These are phyloP conservation scores for Alternaria arborescens DNA, from an alignment of 2,329 filamentous ascomycete genomes.

Conservation along the genomic window DNA sequence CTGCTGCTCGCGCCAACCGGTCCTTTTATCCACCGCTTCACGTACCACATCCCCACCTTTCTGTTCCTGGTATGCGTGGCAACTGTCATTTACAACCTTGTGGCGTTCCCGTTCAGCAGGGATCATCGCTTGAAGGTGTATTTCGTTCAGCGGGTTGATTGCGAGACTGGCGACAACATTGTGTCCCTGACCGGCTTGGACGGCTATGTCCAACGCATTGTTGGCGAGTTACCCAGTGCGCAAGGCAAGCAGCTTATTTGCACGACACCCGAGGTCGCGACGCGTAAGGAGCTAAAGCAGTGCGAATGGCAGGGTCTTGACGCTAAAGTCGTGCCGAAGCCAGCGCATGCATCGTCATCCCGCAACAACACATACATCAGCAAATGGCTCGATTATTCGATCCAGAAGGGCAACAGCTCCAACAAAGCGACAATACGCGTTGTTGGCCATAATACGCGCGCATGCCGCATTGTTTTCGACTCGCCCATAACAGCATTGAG, in stretches of 20 bases:
- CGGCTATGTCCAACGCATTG: constrained; percentile 61
- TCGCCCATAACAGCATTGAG: constrained; percentile 70
- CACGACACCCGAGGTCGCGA: constrained; percentile 50
- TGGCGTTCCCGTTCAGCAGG: constrained; percentile 86
- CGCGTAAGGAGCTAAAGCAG: constrained; percentile 63
- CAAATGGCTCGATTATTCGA: constrained; percentile 72
- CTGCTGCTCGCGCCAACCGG: constrained; percentile 77
- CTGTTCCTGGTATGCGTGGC: constrained; percentile 75
- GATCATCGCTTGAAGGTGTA: constrained; percentile 84
- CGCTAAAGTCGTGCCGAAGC: constrained; percentile 68
- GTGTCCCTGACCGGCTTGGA: constrained; percentile 62
- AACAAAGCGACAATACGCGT: constrained; percentile 71
- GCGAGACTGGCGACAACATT: constrained; percentile 73
- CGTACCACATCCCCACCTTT: constrained; percentile 81
- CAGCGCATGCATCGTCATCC: constrained; percentile 33
- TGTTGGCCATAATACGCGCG: constrained; percentile 76
- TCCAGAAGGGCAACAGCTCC: constrained; percentile 57
- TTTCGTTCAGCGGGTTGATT: constrained; percentile 82
- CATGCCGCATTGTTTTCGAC: constrained; percentile 78
- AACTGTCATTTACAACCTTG: constrained; percentile 85
- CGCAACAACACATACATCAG: constrained; percentile 38
- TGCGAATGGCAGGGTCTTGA: constrained; percentile 77
- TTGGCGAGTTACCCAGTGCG: constrained; percentile 75
- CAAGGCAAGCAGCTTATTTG: constrained; percentile 63
- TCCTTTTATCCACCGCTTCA: constrained; percentile 88